Percentiles rank a stretch among this genome's conserved stretches.
These are phyloP conservation scores for Byssoonygena ceratinophila DNA, from an alignment of 2,329 filamentous ascomycete genomes.

Conservation along the genomic window DNA sequence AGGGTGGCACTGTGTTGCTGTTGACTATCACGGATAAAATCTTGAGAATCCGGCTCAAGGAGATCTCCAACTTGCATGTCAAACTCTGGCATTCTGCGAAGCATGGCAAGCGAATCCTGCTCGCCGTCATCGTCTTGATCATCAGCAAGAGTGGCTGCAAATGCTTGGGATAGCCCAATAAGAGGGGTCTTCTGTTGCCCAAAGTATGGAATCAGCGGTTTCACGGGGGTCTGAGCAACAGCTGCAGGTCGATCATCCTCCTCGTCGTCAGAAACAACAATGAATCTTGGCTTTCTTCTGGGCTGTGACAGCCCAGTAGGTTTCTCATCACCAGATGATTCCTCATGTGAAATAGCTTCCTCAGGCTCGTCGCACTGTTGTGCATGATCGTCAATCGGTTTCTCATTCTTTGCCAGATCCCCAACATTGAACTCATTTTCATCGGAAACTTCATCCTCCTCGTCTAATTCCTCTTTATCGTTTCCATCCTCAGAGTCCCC, in stretches of 20 bases:
- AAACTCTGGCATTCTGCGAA: conserved; percentile 44
- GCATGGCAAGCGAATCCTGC: conserved; percentile 41
- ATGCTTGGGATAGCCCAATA: conserved; percentile 77
- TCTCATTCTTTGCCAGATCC: neutral
- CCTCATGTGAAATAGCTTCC: conserved; percentile 21
- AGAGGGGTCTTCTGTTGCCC: conserved; percentile 39
- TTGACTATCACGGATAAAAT: conserved; percentile 50
- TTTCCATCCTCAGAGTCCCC: conserved; percentile 29
- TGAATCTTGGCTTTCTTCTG: conserved; percentile 44
- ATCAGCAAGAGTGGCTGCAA: conserved; percentile 76
- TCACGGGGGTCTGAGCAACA: conserved; percentile 24
- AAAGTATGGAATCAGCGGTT: conserved; percentile 56
- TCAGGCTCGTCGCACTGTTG: conserved; percentile 29
- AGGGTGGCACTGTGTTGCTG: conserved; percentile 33
- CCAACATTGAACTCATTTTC: conserved; percentile 15
- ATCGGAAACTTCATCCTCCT: conserved; percentile 21
- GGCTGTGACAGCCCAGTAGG: conserved; percentile 26
- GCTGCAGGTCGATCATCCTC: conserved; percentile 31
- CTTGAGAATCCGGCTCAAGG: conserved; percentile 52
- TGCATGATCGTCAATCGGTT: conserved; percentile 32
- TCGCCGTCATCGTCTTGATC: conserved; percentile 37
- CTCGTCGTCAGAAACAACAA: conserved; percentile 60
- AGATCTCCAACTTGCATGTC: conserved; percentile 49
- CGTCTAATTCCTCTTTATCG: conserved; percentile 16
- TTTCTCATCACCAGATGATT: conserved; percentile 37